phyloP scores from a whole-genome alignment of 2,329 filamentous ascomycete genomes.

The Pseudocercospora eumusae region DNA sequence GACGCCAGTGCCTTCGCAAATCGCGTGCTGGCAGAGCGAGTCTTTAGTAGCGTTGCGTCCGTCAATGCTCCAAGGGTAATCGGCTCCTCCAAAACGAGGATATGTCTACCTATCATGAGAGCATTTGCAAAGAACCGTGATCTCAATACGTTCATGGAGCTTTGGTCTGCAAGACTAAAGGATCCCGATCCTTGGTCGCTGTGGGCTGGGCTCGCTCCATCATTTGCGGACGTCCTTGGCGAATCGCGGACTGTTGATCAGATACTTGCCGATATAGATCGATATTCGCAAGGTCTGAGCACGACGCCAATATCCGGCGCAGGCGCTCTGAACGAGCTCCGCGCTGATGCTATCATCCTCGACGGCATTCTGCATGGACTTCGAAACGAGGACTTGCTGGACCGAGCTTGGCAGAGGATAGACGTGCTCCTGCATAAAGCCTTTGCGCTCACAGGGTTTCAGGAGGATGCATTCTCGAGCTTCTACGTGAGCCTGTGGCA shows the following conservation, averaged over 20 bases:
- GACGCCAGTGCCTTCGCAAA: slow-evolving; percentile 51
- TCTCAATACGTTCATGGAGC: slow-evolving; percentile 33
- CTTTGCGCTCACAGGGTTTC: not conserved
- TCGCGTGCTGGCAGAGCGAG: slow-evolving; percentile 9
- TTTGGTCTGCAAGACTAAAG: slow-evolving; percentile 36
- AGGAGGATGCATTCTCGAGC: not conserved
- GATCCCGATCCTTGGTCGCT: slow-evolving; percentile 12
- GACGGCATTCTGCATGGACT: slow-evolving; percentile 14
- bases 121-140: slow-evolving; percentile 36
- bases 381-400: slow-evolving; percentile 3
- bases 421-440: slow-evolving; percentile 6
- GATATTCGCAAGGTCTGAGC: not conserved
- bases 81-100: not conserved
- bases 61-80: too few species aligned
- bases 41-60: slow-evolving; percentile 8
- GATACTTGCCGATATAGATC: not conserved
- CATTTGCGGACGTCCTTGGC: slow-evolving; percentile 30
- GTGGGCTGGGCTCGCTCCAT: slow-evolving; percentile 29
- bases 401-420: slow-evolving; percentile 9
- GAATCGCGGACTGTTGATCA: slow-evolving; percentile 21
- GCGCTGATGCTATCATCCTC: slow-evolving; percentile 15
- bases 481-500: slow-evolving; percentile 24
- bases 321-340: not conserved
- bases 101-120: slow-evolving; percentile 37
- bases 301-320: not conserved